phyloP scores from a whole-genome alignment of 2,329 filamentous ascomycete species.

The Xylogone sp. region DNA sequence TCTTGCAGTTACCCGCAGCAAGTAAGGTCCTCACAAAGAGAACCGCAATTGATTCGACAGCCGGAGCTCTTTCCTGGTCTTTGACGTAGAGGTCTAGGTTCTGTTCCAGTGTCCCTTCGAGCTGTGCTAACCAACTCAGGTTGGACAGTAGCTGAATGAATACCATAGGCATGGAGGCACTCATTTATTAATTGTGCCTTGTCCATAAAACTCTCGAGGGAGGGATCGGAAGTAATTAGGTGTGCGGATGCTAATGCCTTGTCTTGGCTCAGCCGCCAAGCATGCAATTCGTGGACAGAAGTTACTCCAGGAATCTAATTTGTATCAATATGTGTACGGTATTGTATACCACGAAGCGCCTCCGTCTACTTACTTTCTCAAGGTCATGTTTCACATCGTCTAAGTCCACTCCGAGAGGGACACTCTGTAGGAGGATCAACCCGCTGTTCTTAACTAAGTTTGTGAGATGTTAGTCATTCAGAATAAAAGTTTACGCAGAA shows the following conservation, averaged over 20 bases:
- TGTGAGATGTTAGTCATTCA: neutral
- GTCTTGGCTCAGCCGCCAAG: slow-evolving; percentile 69
- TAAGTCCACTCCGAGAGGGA: slow-evolving; percentile 54
- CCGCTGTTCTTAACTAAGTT: slow-evolving; percentile 51
- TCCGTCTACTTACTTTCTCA: slow-evolving; percentile 46
- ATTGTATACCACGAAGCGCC: neutral
- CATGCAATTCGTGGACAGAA: slow-evolving; percentile 68
- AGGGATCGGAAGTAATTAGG: slow-evolving; percentile 56
- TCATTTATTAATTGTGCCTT: slow-evolving; percentile 60
- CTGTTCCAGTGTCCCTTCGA: neutral
- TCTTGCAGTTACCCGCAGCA: slow-evolving; percentile 30
- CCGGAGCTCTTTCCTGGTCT: slow-evolving; percentile 1
- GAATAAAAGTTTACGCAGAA: neutral
- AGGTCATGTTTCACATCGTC: slow-evolving; percentile 66
- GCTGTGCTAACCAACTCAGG: slow-evolving; percentile 46
- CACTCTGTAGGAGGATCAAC: slow-evolving; percentile 64
- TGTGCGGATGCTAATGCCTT: slow-evolving; percentile 69
- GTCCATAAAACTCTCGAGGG: slow-evolving; percentile 54
- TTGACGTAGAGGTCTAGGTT: neutral
- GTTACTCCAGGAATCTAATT: slow-evolving; percentile 59
- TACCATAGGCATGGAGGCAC: slow-evolving; percentile 69
- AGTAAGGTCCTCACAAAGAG: slow-evolving; percentile 15
- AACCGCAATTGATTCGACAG: slow-evolving; percentile 17
- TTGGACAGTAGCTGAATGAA: slow-evolving; percentile 69
- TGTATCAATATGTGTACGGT: slow-evolving; percentile 1